Evolutionary conservation across 148 eudicot species (phyloP), one percentile per base, ranked within the genome.

Genomic region (Camellia granthamiana): DNA sequence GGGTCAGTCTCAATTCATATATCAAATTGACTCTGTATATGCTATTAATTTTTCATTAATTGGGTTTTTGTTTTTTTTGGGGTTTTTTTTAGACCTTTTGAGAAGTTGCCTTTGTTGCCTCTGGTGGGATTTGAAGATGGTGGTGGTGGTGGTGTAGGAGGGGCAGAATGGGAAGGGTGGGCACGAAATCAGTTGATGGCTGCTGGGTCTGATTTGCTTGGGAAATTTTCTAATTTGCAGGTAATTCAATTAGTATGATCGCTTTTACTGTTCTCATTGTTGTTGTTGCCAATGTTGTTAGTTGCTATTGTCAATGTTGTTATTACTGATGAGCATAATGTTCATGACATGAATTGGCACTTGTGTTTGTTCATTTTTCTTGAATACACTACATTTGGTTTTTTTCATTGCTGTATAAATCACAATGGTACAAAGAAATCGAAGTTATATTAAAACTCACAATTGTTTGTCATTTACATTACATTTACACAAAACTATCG

Each of bases 161-260:
- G 86, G 43, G 83, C 79, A 72, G 92, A 84, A 52, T 93, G 96
- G 97, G 99, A 95, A 84, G 84, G 82, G 21, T 95, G 97, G 94
- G 98, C 99, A 12, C 80, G 84, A 46, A 84, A 85, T 84, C 92
- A 95, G 79, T 83, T 93, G 67, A 90, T 88, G 91, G 86, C 90
- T 3, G 89, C 85, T 81, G 97, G 99, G 66, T 93, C 99, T 81
- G 97, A 93, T 69, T 88, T 95, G 84, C 84, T 84, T 49, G 97
- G 90, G 21, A 95, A 93, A 81, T 92, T 93, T 81, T 89, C 86
- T 41, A 86, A 91, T 79, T 81, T 95, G 86, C 97, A 95, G 97
- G 98, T 94, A 86, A 47, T 55, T 19, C 38, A 13, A 43, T 59
- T n/a, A 16, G 11, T 15, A 46, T 64, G 7, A 8, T 58, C 1